Conservation (phyloP, 176 grass and related monocot species). For the Oryza glumipatula region DNA sequence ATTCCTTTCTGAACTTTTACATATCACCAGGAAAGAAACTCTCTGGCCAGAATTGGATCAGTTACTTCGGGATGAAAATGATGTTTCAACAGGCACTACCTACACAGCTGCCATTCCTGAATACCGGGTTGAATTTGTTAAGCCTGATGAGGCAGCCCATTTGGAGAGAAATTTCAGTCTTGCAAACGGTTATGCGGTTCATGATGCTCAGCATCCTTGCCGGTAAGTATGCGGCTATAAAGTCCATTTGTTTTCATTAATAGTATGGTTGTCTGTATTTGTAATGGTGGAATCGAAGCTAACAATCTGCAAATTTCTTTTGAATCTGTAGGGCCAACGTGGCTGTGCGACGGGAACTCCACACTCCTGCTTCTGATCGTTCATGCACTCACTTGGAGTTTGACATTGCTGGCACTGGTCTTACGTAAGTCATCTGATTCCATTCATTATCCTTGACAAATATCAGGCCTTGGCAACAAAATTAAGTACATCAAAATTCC, state of each 20-base stretch:
- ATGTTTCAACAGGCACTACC: constrained; percentile 52
- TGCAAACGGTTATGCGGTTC: constrained; percentile 79
- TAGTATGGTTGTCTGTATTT: not conserved
- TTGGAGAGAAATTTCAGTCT: constrained; percentile 80
- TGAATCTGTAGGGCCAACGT: constrained; percentile 70
- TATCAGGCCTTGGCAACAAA: not conserved
- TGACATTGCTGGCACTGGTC: constrained; percentile 78
- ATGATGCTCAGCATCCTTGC: constrained; percentile 94
- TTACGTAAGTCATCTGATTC: constrained; percentile 60
- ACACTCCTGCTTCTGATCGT: constrained; percentile 83
- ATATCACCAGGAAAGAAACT: constrained; percentile 73
- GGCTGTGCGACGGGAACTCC: constrained; percentile 73
- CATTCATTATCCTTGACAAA: not conserved
- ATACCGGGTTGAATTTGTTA: constrained; percentile 76
- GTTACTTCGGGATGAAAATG: constrained; percentile 78
- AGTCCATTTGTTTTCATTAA: constrained; percentile 2
- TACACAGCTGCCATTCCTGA: constrained; percentile 94
- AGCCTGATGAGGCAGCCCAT: constrained; percentile 54
- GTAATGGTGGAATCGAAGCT: not conserved
- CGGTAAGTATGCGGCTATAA: constrained; percentile 47
- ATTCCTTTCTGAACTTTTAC: not conserved
- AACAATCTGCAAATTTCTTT: constrained; percentile 7
- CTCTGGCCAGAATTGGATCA: constrained; percentile 87
- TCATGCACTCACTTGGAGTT: constrained; percentile 97
- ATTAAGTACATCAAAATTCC: constrained; percentile 5